Base-by-base conservation (phyloP, 495 filamentous ascomycete species). In the Gamarada debralockiae region DNA sequence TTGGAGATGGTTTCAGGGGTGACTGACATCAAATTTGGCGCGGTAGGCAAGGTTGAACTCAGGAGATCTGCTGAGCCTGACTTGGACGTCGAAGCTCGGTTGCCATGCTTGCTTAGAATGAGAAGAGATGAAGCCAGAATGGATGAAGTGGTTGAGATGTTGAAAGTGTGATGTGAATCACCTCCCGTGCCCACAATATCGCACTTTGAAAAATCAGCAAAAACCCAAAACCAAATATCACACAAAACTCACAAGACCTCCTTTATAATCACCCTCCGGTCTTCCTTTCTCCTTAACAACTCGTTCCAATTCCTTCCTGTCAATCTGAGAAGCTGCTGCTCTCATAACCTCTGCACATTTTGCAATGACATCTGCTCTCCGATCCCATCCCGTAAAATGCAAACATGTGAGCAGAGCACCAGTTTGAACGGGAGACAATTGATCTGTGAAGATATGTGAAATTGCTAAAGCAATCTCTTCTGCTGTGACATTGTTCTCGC, bases 151-250 rank as follows among this genome's bases (percentile, higher is more conserved):
- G 93, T 97, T 58, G 84, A 90, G 66, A 99, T 89, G 67, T 99
- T 99, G 81, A 96, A 97, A 17, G 95, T 99, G 66, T 90, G 87
- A 74, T 97, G 90, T 27, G 86, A 85, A 72, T 97, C 93, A 64
- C 95, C 95, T 45, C 95, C 95, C 13, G 95, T 99, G 61, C 95
- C 95, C 40, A 97, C 95, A 61, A 99, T 96, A 67, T 99, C 95
- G 69, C 91, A 92, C 85, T 64, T 55, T 44, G 37, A 14, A 38
- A 24, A 23, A 46, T 52, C 15, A 44, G 37, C 21, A 39, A 48
- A n/a, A 45, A 43, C 49, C 17, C 29, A 43, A 29, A 38, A 43
- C 37, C 50, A 48, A 55, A 56, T 20, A 37, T 33, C 10, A 29
- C 18, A 17, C 14, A 47, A 3, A 21, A 67, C 76, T 60, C 66